These are phyloP conservation scores for Sanghuangporus sanghuang DNA, from an alignment of 1,284 basidiomycete genomes.

Conservation along the genomic window DNA sequence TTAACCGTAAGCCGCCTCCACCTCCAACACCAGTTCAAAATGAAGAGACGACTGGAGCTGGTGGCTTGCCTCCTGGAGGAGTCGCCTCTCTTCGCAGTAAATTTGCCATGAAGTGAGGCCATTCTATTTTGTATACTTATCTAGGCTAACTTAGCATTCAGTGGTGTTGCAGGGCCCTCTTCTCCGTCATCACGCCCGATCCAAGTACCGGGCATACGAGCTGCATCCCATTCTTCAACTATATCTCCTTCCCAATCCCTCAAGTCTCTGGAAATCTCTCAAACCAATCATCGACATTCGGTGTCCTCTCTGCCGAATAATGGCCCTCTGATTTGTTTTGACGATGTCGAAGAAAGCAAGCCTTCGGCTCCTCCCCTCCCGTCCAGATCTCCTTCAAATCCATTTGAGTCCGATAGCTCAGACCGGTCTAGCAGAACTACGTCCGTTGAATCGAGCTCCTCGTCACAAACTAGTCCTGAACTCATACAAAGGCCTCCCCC, in stretches of 20 bases:
- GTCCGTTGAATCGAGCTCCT: background rate
- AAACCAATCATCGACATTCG: conserved; percentile 9
- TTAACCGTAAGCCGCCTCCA: conserved; percentile 26
- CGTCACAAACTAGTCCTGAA: background rate
- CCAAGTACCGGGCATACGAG: conserved; percentile 6
- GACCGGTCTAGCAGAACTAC: background rate
- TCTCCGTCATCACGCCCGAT: conserved; percentile 4
- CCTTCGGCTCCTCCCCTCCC: conserved; percentile 15
- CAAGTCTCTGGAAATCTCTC: background rate
- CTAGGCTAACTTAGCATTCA: conserved; percentile 11
- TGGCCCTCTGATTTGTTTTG: conserved; percentile 6
- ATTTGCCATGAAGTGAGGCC: conserved; percentile 43
- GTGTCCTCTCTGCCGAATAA: background rate
- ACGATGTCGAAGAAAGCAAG: conserved; percentile 1
- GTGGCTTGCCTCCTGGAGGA: conserved; percentile 17
- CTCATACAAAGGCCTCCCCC: conserved; percentile 10
- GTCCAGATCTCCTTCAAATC: conserved; percentile 3
- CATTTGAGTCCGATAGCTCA: background rate
- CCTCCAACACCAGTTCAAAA: conserved; percentile 21
- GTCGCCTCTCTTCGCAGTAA: conserved; percentile 43
- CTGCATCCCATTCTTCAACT: conserved; percentile 10
- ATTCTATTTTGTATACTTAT: conserved; percentile 11
- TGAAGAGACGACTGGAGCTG: background rate
- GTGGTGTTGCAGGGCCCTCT: background rate
- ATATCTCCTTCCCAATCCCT: background rate